Conservation (phyloP, 176 grass and related monocot genomes). For the Triticum aestivum region IWGSC_CS_RefSeq_v2.1 NC_057814.1:85329941-85330440, state of each 20-base stretch:
- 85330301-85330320: constrained; percentile 18
- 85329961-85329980: neutral
- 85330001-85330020: constrained; percentile 3
- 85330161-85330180: neutral
- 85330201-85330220: neutral
- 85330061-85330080: neutral
- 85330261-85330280: neutral
- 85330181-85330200: constrained; percentile 9
- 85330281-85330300: neutral
- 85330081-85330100: constrained; percentile 7
- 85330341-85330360: constrained; percentile 30
- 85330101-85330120: constrained; percentile 20
- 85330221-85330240: neutral
- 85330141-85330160: neutral
- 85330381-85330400: constrained; percentile 41
- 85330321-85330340: constrained; percentile 9
- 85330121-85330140: neutral
- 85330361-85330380: constrained; percentile 21
- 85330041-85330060: neutral
- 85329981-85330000: neutral
- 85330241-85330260: neutral
- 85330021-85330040: neutral
- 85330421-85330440: constrained; percentile 49
- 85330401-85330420: constrained; percentile 16
- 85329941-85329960: neutral